Base-by-base conservation (phyloP, 495 filamentous ascomycete species). In the Parachaetomium inaequale region DNA sequence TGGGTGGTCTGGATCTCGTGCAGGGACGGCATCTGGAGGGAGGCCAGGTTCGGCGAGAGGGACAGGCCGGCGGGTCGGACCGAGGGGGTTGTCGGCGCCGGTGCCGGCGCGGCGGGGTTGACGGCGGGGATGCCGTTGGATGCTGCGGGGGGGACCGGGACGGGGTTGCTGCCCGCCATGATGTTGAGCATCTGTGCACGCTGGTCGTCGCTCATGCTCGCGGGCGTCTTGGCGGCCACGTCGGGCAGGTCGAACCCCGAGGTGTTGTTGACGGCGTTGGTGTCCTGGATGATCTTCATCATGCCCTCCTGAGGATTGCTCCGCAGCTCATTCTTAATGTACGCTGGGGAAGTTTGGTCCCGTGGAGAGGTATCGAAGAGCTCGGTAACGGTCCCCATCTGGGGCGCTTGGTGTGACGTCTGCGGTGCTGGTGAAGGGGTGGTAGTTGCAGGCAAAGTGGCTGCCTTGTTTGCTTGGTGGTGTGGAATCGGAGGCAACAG, bases 211-310 rank as follows among this genome's bases (percentile, higher is more conserved):
- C 87, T 93, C 28, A 96, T 82, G 28, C 88, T 88, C 3, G 83
- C 80, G 73, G 64, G 82, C 71, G 63, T 84, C 83, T 79, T 93
- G 77, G 68, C 88, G n/a, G 94, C 84, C 25, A 92, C 84, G 56
- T 90, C 83, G 7, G 89, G 84, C 58, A 96, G 88, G 66, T 95
- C 87, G 64, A 87, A 78, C 25, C 70, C 73, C 4, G 74, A 71
- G 7, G 75, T 61, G 55, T 65, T 75, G 59, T 78, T 75, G 42
- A 80, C 79, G 40, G 88, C 87, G 70, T 92, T 93, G 58, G 87
- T 83, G 65, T 88, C 87, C 53, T 92, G 87, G 67, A 95, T 93
- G 55, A 93, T 83, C 64, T 87, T 91, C 85, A 96, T 89, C 77
- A 96, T 96, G 62, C 90, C 87, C 38, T 87, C 83, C 59, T 86